Evolutionary conservation across 1,284 basidiomycete genomes (phyloP), one percentile per base, ranked within the genome.

Genomic region (Irpex sp.): DNA sequence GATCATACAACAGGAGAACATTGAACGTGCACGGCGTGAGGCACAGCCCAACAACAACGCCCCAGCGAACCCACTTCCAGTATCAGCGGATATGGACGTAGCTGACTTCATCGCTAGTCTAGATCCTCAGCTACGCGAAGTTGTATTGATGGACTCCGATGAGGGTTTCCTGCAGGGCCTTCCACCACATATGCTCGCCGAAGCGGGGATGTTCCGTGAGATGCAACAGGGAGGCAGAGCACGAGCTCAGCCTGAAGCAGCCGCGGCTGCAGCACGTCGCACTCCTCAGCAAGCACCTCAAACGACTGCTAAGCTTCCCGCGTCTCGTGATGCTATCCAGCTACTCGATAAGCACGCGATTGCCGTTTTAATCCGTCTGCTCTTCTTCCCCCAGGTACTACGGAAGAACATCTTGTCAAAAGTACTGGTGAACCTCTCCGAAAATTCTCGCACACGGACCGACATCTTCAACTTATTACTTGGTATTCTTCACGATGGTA

Each of bases 331-430:
- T 69, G 93, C 96, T 1, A 94, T 98, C 33, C 94, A 96, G 71
- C 84, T 99, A 2, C 84, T 99, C 43, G 97, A 99, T 75, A 97
- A 94, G 72, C 77, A 86, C 17, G 94, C 95, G 5, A 86, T 99
- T 57, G 93, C 96, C 1, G 89, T 93, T 21, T 87, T 99, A 5
- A 88, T 98, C 37, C 90, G 97, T 37, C 84, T 99, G 6, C 85
- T 99, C 19, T 99, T 98, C 83, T 98, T 96, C 83, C 97, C 97
- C 5, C 93, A 98, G 69, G 89, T 95, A 49, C 81, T 94, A 65
- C 89, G 89, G 76, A 94, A 95, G 78, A 91, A 87, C 47, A 79
- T 92, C 21, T 82, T 99, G 19, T 93, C 95, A 77, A 92, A 93
- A 73, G 92, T 98, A 1, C 86, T 99, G 33, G 90, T 94, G 66